Base-by-base conservation (phyloP, 805 yeast genomes). In the Tetrapisispora iriomotensis region DNA sequence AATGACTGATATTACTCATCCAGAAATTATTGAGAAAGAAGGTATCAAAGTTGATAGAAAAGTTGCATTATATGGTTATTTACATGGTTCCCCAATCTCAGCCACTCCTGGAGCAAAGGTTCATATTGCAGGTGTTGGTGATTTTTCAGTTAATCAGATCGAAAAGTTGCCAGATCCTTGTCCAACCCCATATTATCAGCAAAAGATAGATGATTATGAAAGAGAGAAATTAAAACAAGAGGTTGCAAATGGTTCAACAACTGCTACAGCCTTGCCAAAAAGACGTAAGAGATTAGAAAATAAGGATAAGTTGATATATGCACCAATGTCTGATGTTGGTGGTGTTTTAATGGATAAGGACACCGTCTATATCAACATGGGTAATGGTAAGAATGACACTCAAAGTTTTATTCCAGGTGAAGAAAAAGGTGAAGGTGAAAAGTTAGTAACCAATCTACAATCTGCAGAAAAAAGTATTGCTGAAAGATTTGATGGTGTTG, bases 301-400 rank as follows among this genome's bases (percentile, higher is more conserved):
- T 55, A 85, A 81, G 51, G 94, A 86, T 58, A 92, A 88, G 60
- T 76, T 86, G 48, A 86, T 92, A 2, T 92, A 94, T 61, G 99
- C 98, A 0, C 99, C 99, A 36, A 92, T 92, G 99, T 84, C 96
- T 34, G 97, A 92, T 62, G 96, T 92, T n/a, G 96, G 96, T 41
- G 99, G 99, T 60, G 94, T 92, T 27, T 68, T 92, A 48, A 86
- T 92, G 45, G 99, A 92, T 65, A 88, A 82, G 57, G 99, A 92
- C 66, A 96, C 98, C 8, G 98, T 92, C 2, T 92, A 88, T 53
- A 85, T 92, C 44, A 96, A 67, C 46, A 64, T 66, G 31, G 70
- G 70, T 26, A 56, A 48, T 37, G 36, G 36, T 15, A 56, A 50
- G 32, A 49, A 49, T 38, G 58, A 49, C 15, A 53, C 50, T 4